Evolutionary conservation across 306 rosid species (phyloP), one percentile per base, ranked within the genome.

Genomic region (Lathyrus oleraceus): DNA sequence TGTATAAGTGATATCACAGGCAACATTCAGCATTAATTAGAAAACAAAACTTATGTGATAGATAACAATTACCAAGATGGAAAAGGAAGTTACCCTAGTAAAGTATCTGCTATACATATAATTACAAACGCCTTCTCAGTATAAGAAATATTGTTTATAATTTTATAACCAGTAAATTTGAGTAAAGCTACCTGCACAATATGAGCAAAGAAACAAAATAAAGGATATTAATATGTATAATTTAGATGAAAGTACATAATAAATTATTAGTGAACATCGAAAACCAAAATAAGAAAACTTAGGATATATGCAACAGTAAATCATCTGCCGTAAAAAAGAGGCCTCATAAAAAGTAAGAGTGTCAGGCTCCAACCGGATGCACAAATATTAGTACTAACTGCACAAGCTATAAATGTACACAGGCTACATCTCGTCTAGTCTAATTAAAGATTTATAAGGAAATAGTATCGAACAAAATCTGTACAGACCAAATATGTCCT

Each of bases 61-160:
- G 44, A 70, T 68, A 60, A 48, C 17, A 51, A 71, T 68, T 8
- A 48, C 25, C 43, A 51, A 56, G 57, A 44, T 40, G 45, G 65
- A 62, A 49, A 75, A 71, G 60, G 65, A 81, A 75, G 67, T 88
- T 90, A 94, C 98, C 98, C 98, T 67, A 94, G 79, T 84, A 94
- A 88, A 75, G 88, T 90, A 87, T 94, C 97, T 69, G 97, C 83
- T 82, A 88, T 51, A 66, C 87, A 85, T 84, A 94, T 90, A 78
- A 94, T 87, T 51, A 94, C 81, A 82, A 94, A 85, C 53, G 97
- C 97, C 92, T 94, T 94, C 85, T 96, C 98, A 45, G 97, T 85
- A 83, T 94, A 97, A 65, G 98, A 90, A 71, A 94, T 78, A 69
- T 90, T 88, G 81, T 85, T 88, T 83, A 94, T 74, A 65, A 94